Evolutionary conservation across 257 asterid species (phyloP), one percentile per base, ranked within the genome.

Genomic region (Handroanthus guayacan): DNA sequence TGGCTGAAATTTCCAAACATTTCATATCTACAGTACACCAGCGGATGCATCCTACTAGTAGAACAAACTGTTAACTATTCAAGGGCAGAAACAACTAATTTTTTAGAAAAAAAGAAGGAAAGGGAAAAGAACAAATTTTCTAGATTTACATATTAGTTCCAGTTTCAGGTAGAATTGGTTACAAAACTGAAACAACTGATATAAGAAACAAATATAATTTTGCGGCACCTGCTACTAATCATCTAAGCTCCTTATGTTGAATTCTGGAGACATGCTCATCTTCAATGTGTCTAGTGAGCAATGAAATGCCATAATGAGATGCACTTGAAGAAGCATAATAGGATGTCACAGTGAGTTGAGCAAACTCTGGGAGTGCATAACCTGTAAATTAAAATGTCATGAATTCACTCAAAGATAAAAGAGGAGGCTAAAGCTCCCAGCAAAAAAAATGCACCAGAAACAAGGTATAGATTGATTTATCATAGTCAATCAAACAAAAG

Each of bases 301-400:
- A 82, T 16, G 97, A 91, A 56, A 92, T 80, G 31, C 94, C 91
- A 63, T 87, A 88, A 78, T 89, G 91, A 37, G 97, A 92, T 74
- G 92, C 88, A 78, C 96, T 92, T 81, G 97, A 92, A 62, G 97
- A 86, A 76, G 94, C 91, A 65, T 89, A 92, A 62, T 94, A 94
- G 63, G 98, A 89, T 62, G 93, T 81, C 83, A 93, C 90, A 3
- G 88, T 84, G 76, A 94, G 89, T 78, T 92, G 98, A 43, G 96
- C 69, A 79, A 94, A 90, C 82, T 72, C 80, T 8, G 98, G 98
- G 77, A 94, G 89, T 50, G 92, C 92, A 80, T 82, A 90, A 38
- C 93, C 98, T 92, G 93, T 60, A 78, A 73, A 64, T 56, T 57
- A 67, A 64, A 36, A 11, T 3, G 20, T 44, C 54, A 52, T 31